Conservation (phyloP, 805 yeast genomes). For the Candida krabiensis region DNA sequence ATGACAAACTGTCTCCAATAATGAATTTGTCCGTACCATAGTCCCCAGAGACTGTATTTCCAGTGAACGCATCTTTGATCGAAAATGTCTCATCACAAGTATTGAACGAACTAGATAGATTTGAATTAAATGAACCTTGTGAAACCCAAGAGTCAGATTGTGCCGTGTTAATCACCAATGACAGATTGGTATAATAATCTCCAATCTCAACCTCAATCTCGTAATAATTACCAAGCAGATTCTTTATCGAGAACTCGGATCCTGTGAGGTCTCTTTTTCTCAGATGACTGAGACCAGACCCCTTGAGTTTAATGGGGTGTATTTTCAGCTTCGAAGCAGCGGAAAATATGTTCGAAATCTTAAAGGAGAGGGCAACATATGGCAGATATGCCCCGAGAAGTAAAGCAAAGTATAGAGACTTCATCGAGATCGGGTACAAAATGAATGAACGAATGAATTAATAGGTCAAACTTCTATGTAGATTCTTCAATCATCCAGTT, state of each 20-base stretch:
- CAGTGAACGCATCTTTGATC: conserved; percentile 10
- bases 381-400: not conserved
- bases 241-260: conserved; percentile 14
- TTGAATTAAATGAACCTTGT: conserved; percentile 9
- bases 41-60: conserved; percentile 16
- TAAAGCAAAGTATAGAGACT: too few relatives aligned
- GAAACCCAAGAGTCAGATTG: conserved; percentile 33
- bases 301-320: conserved; percentile 2
- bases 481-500: too few relatives aligned
- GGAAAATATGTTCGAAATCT: conserved; percentile 1
- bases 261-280: conserved; percentile 17
- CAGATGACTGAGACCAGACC: not conserved
- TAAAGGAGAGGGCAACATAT: not conserved
- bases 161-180: conserved; percentile 32
- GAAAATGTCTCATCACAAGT: conserved; percentile 11
- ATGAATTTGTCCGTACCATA: conserved; percentile 20
- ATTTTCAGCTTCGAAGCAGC: not conserved
- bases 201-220: conserved; percentile 26
- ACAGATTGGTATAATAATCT: conserved; percentile 24
- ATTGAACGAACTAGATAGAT: conserved; percentile 12
- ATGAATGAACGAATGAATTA: too few relatives aligned
- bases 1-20: conserved; percentile 10
- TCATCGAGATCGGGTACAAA: too few relatives aligned
- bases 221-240: conserved; percentile 20
- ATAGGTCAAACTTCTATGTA: too few relatives aligned